Percentiles rank a stretch among this genome's conserved stretches.
Evolutionary conservation across 2,329 filamentous ascomycete genomes (phyloP).

Genomic region (Coniochaeta sp.): DNA sequence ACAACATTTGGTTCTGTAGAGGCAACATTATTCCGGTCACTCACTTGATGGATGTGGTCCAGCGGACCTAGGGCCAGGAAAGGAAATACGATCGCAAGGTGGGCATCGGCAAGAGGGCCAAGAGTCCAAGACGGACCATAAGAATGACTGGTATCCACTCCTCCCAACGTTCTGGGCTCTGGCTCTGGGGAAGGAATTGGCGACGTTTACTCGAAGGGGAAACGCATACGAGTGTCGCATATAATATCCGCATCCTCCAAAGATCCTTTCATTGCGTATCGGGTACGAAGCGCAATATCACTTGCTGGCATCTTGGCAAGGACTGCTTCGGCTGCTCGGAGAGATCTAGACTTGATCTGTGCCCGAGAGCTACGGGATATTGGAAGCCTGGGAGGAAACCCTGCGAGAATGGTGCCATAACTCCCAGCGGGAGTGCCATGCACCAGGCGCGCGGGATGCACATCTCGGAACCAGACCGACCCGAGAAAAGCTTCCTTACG

Average conservation of each 20-base stretch:
- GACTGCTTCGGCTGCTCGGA: too few relatives aligned
- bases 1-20: not conserved
- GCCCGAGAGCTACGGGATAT: too few relatives aligned
- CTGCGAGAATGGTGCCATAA: too few relatives aligned
- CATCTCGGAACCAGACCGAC: not conserved
- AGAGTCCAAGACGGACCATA: not conserved
- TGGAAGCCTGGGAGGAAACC: too few relatives aligned
- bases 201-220: not conserved
- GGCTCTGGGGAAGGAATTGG: too few relatives aligned
- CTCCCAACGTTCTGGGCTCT: not conserved
- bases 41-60: not conserved
- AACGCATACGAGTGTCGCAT: not conserved
- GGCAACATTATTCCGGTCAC: not conserved
- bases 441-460: not conserved
- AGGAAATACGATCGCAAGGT: not conserved
- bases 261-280: too few relatives aligned
- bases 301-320: too few relatives aligned
- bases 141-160: not conserved
- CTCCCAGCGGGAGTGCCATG: too few relatives aligned
- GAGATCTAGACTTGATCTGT: too few relatives aligned
- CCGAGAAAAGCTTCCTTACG: not conserved
- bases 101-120: not conserved
- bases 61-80: not conserved
- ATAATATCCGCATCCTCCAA: too few relatives aligned
- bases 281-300: too few relatives aligned